Base-by-base conservation (phyloP, 805 yeast genomes). In the Candida incommunis region DNA sequence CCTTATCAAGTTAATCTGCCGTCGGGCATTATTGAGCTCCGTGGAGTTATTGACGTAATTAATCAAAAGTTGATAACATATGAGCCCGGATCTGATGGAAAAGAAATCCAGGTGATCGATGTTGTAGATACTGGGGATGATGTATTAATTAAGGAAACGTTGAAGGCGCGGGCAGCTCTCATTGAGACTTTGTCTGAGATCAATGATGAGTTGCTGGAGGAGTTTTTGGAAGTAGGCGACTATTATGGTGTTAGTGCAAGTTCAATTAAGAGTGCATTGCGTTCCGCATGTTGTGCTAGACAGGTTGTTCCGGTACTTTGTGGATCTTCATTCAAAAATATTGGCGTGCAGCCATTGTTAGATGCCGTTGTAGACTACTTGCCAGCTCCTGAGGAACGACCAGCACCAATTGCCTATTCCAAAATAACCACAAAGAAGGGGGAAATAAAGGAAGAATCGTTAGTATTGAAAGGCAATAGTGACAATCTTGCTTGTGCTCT, bases 301-400 rank as follows among this genome's bases (percentile, higher is more conserved):
- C 61, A 65, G 31, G 69, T 84, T 1, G 73, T 80, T 0, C 96
- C 98, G 0, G 83, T 92, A 0, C 63, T 88, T 29, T 87, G 96
- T 62, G 98, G 98, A 11, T 83, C 96, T 1, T 82, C 95, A 45
- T 92, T 90, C 63, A 74, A 71, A 52, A 90, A 90, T 59, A 82
- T 90, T 41, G 98, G 98, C 22, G 95, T 92, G 2, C 97, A 92
- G 59, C 96, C 97, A 1, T 65, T 92, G 42, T 63, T 92, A 62
- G 96, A 90, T 61, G 88, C 94, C 0, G 72, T 88, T 11, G 72
- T 77, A 1, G 72, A 74, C 45, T 92, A 74, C 54, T 64, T 92
- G 16, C 97, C 98, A 0, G 77, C 87, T 1, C 97, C 97, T 1
- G 51, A 72, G 2, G 87, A 87, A 49, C 68, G 71, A 0, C 58